These are phyloP conservation scores for Chloropicon primus DNA, from an alignment of 139 green algal species.

Conservation along the genomic window DNA sequence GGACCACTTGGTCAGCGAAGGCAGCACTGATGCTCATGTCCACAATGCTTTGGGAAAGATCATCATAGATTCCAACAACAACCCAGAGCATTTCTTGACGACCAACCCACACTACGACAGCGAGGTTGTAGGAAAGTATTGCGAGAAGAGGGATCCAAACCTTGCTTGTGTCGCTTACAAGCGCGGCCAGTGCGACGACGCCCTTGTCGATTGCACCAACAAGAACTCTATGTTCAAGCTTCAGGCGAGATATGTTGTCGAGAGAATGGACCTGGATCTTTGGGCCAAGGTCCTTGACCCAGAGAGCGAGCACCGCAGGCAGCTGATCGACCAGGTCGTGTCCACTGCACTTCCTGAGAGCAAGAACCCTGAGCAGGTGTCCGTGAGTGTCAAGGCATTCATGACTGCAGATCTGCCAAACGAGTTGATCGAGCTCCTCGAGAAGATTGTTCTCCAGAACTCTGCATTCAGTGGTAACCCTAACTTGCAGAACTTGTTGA, in stretches of 20 bases:
- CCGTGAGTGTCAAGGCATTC: conserved; percentile 94
- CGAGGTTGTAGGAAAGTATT: conserved; percentile 56
- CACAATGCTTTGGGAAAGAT: conserved; percentile 99
- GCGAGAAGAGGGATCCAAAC: conserved; percentile 93
- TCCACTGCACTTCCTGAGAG: conserved; percentile 92
- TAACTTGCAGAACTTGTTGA: conserved; percentile 98
- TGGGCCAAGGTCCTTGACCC: conserved; percentile 84
- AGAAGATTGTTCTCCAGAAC: conserved; percentile 99
- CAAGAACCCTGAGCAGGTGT: conserved; percentile 96
- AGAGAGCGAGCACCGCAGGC: conserved; percentile 66
- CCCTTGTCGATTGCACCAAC: conserved; percentile 90
- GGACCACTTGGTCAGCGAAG: conserved; percentile 95
- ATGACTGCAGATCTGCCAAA: conserved; percentile 87
- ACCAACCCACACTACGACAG: conserved; percentile 99
- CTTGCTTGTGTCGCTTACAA: conserved; percentile 94
- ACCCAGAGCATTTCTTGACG: conserved; percentile 99
- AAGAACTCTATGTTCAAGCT: conserved; percentile 97
- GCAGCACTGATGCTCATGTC: conserved; percentile 78
- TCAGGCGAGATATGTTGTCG: conserved; percentile 91
- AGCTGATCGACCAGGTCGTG: conserved; percentile 85
- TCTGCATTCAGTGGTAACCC: conserved; percentile 92
- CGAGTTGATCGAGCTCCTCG: conserved; percentile 97
- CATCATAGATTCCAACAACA: conserved; percentile 99
- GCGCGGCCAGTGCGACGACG: conserved; percentile 87
- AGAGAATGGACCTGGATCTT: conserved; percentile 76